A percentile compares a stretch with the other conserved stretches of the same genome.
phyloP scores from a whole-genome alignment of 495 filamentous ascomycete genomes.

The Penicillium alfredii region DNA sequence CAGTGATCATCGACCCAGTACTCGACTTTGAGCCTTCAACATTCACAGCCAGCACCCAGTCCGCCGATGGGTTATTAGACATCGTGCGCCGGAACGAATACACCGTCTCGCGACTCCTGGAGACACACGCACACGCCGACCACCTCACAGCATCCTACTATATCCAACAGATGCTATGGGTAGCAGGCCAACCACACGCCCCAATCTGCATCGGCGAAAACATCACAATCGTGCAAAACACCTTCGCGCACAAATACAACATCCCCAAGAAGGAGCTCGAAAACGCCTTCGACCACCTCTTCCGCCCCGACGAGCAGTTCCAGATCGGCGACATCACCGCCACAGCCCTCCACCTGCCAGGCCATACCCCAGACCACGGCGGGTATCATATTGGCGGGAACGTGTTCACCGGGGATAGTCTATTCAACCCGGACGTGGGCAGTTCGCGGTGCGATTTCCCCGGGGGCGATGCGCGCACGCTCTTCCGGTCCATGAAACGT shows the following conservation, averaged over 20 bases:
- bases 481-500: constrained; percentile 37
- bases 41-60: constrained; percentile 32
- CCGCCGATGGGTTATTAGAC: constrained; percentile 40
- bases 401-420: constrained; percentile 49
- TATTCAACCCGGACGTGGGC: constrained; percentile 51
- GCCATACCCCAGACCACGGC: constrained; percentile 52
- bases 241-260: constrained; percentile 39
- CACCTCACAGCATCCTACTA: constrained; percentile 50
- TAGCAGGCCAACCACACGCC: constrained; percentile 12
- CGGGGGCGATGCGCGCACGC: constrained; percentile 33
- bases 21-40: constrained; percentile 43
- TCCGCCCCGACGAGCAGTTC: constrained; percentile 44
- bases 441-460: constrained; percentile 52
- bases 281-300: constrained; percentile 41
- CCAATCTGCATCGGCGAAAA: constrained; percentile 43
- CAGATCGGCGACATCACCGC: constrained; percentile 36
- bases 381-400: constrained; percentile 52
- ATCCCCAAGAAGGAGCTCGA: constrained; percentile 31
- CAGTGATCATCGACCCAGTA: constrained; percentile 51
- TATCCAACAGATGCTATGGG: constrained; percentile 36
- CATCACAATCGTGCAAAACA: constrained; percentile 40
- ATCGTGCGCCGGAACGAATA: constrained; percentile 34
- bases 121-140: constrained; percentile 54
- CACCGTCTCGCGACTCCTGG: constrained; percentile 38
- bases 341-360: constrained; percentile 44